A percentile compares a stretch with the other conserved stretches of the same genome.
Conservation (phyloP, 2,329 filamentous ascomycete genomes). For the Trichoderma simmonsii region DNA sequence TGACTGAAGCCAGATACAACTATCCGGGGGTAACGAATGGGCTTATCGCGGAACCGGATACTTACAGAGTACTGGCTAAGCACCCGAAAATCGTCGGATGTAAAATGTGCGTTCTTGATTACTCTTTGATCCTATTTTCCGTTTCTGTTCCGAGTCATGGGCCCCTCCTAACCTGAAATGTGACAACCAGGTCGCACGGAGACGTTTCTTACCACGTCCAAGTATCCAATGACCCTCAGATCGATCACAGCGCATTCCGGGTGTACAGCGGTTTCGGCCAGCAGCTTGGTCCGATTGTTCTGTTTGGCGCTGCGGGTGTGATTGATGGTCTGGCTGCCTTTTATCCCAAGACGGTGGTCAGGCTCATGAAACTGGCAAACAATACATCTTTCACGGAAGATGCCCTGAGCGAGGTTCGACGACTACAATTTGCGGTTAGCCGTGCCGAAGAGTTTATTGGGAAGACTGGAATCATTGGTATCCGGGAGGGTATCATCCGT, state of each 20-base stretch:
- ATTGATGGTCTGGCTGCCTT: constrained; percentile 62
- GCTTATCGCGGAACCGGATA: constrained; percentile 55
- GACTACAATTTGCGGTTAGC: constrained; percentile 60
- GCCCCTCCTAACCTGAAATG: not conserved
- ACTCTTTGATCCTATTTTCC: not conserved
- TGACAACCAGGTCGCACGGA: constrained; percentile 49
- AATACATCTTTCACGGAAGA: constrained; percentile 28
- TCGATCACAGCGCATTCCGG: constrained; percentile 57
- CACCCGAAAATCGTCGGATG: constrained; percentile 67
- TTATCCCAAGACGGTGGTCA: constrained; percentile 60
- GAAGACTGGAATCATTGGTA: constrained; percentile 58
- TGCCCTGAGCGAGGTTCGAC: constrained; percentile 28
- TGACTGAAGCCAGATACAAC: constrained; percentile 48
- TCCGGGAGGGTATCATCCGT: constrained; percentile 61
- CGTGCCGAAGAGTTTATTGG: constrained; percentile 60
- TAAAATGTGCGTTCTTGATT: constrained; percentile 46
- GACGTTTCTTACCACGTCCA: constrained; percentile 63
- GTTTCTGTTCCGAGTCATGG: not conserved
- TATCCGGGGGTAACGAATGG: constrained; percentile 67
- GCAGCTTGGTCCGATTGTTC: constrained; percentile 58
- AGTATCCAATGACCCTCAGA: constrained; percentile 56
- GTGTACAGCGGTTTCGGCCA: constrained; percentile 65
- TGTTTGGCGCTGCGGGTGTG: constrained; percentile 56
- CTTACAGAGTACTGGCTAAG: constrained; percentile 53
- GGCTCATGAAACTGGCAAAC: constrained; percentile 42